Evolutionary conservation across 2,329 filamentous ascomycete species (phyloP), one percentile per base, ranked within the genome.

Genomic region (Tolypocladium inflatum): DNA sequence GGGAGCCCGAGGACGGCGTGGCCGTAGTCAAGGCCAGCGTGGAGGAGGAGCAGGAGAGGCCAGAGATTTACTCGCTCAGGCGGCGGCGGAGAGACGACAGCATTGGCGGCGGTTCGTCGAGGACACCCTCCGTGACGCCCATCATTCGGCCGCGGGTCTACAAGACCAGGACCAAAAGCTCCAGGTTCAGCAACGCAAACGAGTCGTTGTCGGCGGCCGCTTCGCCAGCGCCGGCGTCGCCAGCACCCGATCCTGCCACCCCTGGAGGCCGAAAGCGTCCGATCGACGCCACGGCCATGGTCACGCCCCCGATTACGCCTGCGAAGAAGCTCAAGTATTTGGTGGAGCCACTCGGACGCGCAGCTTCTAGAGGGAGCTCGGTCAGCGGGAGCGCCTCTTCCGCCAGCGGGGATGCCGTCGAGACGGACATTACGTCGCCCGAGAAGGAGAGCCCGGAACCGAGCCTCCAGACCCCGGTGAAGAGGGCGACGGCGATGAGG

Each of bases 1-100:
- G 95, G 95, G 81, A 84, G 42, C 81, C 77, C 0, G 75, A 75
- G 17, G 77, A 78, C 4, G 77, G 73, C 0, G 76, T 75, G 17
- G 69, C 75, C 3, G 73, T 73, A 1, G 73, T 82, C 30, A 76
- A 73, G 65, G 76, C 69, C 61, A 81, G 78, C 64, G 78, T 87
- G 33, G 82, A 88, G 64, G 77, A 80, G 50, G 75, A 78, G 30
- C 39, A n/a, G 8, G 63, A 68, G 23, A 64, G 63, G 7, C 58
- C 67, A 0, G 78, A 80, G 48, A 77, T 76, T 1, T 87, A 87
- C 62, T 80, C 79, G 3, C 69, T 87, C n/a, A 79, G 84, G 6
- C 74, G 78, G 33, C 74, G 81, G 60, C 71, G 79, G 63, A 72
- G 81, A 59, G 80, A 80, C 35, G 79, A 80, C 43, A 79, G 78